phyloP scores from a whole-genome alignment of 2,329 filamentous ascomycete genomes.

The Chaetoscypha palmicola region DNA sequence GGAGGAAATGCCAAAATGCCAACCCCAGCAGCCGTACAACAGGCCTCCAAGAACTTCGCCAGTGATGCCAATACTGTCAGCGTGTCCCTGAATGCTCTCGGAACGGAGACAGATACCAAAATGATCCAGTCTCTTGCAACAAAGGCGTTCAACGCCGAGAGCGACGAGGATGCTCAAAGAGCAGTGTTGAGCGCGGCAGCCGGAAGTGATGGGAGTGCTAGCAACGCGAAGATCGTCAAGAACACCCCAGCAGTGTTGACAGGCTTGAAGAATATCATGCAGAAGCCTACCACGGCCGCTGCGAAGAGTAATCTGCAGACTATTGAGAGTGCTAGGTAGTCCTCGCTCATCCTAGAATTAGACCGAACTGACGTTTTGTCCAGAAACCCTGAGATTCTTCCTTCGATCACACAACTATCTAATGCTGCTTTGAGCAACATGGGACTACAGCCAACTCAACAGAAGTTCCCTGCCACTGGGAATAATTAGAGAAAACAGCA shows the following conservation, averaged over 20 bases:
- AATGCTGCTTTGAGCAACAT: constrained; percentile 20
- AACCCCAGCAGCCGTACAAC: constrained; percentile 9
- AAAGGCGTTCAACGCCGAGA: constrained; percentile 22
- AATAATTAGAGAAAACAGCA: no score
- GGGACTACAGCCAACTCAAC: constrained; percentile 11
- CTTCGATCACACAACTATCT: constrained; percentile 25
- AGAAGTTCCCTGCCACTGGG: constrained; percentile 13
- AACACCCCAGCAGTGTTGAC: constrained; percentile 22
- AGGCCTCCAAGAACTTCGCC: constrained; percentile 19
- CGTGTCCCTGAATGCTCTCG: constrained; percentile 18
- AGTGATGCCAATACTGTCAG: constrained; percentile 25
- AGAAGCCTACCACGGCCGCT: constrained; percentile 10
- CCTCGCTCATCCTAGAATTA: background rate
- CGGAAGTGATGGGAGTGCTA: constrained; percentile 14
- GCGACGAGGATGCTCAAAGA: constrained; percentile 22
- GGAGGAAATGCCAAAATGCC: background rate
- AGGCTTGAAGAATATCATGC: constrained; percentile 20
- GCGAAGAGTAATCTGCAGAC: constrained; percentile 10
- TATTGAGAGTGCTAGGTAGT: constrained; percentile 18
- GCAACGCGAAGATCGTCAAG: constrained; percentile 24
- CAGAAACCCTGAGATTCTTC: constrained; percentile 26
- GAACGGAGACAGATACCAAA: constrained; percentile 8
- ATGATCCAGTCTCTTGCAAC: constrained; percentile 18
- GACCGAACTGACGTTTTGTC: background rate
- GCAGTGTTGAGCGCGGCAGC: constrained; percentile 19